A percentile compares a stretch with the other conserved stretches of the same genome.
These are phyloP conservation scores for Entomortierella chlamydospora DNA, from an alignment of 192 early-diverging fungal genomes.

Conservation along the genomic window DNA sequence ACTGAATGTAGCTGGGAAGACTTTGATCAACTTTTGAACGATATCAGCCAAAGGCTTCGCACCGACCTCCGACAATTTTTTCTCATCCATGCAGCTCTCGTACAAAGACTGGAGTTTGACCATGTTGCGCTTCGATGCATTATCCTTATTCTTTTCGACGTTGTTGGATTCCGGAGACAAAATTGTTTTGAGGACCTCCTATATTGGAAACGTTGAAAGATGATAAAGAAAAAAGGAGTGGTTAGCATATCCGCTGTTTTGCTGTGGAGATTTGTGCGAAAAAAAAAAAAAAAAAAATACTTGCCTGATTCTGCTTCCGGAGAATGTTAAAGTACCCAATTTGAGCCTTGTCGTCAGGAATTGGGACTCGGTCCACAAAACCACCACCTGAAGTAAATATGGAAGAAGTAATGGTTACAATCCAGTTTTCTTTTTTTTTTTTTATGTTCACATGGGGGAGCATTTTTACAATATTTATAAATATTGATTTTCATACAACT, in stretches of 20 bases:
- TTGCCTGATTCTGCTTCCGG: conserved; percentile 60
- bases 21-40: conserved; percentile 41
- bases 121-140: conserved; percentile 64
- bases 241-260: background rate
- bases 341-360: conserved; percentile 70
- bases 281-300: background rate
- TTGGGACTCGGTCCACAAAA: conserved; percentile 62
- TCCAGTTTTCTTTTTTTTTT: too few relatives aligned
- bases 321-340: conserved; percentile 58
- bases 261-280: background rate
- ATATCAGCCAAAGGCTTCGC: conserved; percentile 54
- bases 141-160: conserved; percentile 31
- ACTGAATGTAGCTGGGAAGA: conserved; percentile 44
- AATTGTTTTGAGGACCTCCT: conserved; percentile 59
- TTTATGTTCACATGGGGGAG: too few relatives aligned
- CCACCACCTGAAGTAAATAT: conserved; percentile 68
- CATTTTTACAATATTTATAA: too few relatives aligned
- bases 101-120: conserved; percentile 68
- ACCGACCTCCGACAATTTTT: conserved; percentile 48
- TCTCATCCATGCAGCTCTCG: conserved; percentile 64
- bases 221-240: background rate
- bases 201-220: background rate
- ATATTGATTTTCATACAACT: conserved; percentile 71
- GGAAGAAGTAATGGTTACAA: too few relatives aligned
- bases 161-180: conserved; percentile 60